A percentile compares a stretch with the other conserved stretches of the same genome.
These are phyloP conservation scores for Punica granatum DNA, from an alignment of 345 rosid genomes.

Conservation along the genomic window DNA sequence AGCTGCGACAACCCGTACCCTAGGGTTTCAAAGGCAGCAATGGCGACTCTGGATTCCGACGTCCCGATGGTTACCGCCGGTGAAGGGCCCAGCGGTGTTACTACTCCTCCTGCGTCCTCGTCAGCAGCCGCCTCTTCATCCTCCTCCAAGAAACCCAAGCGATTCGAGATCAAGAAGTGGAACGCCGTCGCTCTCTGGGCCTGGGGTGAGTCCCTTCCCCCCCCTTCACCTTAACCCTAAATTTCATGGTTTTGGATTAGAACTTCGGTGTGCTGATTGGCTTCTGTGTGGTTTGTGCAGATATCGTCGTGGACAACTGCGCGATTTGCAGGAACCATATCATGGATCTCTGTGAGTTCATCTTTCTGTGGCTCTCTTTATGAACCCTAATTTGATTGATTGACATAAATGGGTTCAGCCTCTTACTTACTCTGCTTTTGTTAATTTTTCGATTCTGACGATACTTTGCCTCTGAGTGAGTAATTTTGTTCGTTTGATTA, in stretches of 20 bases:
- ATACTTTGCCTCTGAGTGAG: background rate
- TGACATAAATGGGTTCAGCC: background rate
- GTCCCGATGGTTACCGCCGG: constrained; percentile 74
- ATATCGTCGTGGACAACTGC: constrained; percentile 90
- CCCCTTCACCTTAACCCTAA: background rate
- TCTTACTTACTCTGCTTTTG: background rate
- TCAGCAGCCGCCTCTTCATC: constrained; percentile 19
- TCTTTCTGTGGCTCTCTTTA: background rate
- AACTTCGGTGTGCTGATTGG: constrained; percentile 2
- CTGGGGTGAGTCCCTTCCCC: constrained; percentile 48
- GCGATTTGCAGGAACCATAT: constrained; percentile 97
- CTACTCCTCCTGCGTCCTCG: constrained; percentile 31
- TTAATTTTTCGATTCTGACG: background rate
- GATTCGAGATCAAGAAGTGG: constrained; percentile 94
- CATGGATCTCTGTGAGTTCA: constrained; percentile 75
- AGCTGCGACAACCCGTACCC: no score
- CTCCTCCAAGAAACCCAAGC: constrained; percentile 46
- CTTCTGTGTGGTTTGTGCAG: constrained; percentile 30
- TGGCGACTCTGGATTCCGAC: constrained; percentile 81
- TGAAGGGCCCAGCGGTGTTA: constrained; percentile 47
- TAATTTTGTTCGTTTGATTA: constrained; percentile 16
- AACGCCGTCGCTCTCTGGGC: constrained; percentile 95
- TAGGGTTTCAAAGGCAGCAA: background rate
- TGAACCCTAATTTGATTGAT: background rate
- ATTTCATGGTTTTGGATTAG: background rate